A percentile compares a stretch with the other conserved stretches of the same genome.
These are phyloP conservation scores for Diaporthe ampelina DNA, from an alignment of 2,329 filamentous ascomycete genomes.

Conservation along the genomic window DNA sequence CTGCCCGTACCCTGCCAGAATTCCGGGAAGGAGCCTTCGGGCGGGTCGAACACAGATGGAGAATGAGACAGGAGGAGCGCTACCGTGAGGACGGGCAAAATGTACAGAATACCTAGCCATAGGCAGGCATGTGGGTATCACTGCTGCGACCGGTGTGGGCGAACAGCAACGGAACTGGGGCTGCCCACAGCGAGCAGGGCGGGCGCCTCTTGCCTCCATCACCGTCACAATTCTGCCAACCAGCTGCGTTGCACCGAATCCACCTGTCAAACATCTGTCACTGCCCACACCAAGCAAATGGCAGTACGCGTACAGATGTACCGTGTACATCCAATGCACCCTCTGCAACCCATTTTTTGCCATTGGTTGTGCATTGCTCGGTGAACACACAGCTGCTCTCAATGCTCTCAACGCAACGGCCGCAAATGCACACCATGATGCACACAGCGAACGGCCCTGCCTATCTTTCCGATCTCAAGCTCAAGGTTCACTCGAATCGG, in stretches of 20 bases:
- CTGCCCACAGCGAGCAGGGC: not conserved
- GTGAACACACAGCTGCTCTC: not conserved
- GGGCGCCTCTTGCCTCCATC: not conserved
- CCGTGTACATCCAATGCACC: not conserved
- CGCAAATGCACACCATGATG: not conserved
- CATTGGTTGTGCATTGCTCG: slow-evolving; percentile 6
- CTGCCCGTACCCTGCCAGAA: not conserved
- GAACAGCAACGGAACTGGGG: not conserved
- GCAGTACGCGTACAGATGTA: slow-evolving; percentile 6
- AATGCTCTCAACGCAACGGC: not conserved
- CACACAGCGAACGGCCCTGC: not conserved
- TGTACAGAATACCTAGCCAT: not conserved
- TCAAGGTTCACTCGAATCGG: slow-evolving; percentile 12
- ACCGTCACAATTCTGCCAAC: slow-evolving; percentile 7
- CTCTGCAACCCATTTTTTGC: too few relatives aligned
- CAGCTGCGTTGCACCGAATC: slow-evolving; percentile 24
- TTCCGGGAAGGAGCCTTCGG: slow-evolving; percentile 16
- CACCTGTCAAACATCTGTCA: slow-evolving; percentile 28
- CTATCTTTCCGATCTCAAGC: slow-evolving; percentile 1
- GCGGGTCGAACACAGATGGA: not conserved
- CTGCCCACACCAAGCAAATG: not conserved
- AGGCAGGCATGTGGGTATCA: not conserved
- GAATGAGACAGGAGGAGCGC: not conserved
- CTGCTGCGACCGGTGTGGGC: not conserved
- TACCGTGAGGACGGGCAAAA: not conserved